Percentiles rank a stretch among this genome's conserved stretches.
Evolutionary conservation across 2,329 filamentous ascomycete genomes (phyloP).

Genomic region (Ophiostoma quercus): DNA sequence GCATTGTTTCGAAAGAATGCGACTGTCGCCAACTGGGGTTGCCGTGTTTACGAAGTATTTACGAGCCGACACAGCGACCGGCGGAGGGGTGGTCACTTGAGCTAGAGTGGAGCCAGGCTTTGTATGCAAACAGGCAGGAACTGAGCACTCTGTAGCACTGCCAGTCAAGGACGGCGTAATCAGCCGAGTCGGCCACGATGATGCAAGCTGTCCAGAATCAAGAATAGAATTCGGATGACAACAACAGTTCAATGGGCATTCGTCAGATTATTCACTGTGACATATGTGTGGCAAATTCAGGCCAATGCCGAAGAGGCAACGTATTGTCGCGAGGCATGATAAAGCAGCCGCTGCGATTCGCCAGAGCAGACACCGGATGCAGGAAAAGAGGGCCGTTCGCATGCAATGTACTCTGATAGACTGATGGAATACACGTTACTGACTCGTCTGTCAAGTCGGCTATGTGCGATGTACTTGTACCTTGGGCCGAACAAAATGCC

Average conservation of each 20-base stretch:
- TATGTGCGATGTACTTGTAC: background rate
- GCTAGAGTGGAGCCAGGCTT: constrained; percentile 11
- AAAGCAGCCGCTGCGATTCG: constrained; percentile 25
- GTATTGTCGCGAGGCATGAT: constrained; percentile 21
- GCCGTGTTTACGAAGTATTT: constrained; percentile 26
- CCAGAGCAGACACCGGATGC: background rate
- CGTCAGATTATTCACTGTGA: background rate
- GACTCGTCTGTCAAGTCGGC: background rate
- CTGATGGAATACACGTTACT: background rate
- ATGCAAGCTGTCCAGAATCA: constrained; percentile 6
- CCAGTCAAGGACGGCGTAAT: constrained; percentile 10
- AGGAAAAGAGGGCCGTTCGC: constrained; percentile 9
- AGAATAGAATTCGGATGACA: background rate
- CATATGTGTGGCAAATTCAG: background rate
- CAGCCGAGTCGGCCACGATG: constrained; percentile 2
- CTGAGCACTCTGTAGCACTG: too few species aligned
- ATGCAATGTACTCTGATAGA: background rate
- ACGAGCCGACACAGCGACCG: constrained; percentile 19
- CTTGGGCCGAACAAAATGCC: constrained; percentile 25
- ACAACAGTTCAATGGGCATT: background rate
- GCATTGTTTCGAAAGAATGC: background rate
- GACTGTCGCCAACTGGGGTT: background rate
- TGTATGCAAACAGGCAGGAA: background rate
- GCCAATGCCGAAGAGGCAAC: constrained; percentile 10
- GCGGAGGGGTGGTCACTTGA: constrained; percentile 13